Base-by-base conservation (phyloP, 164 flowering plant genomes). In the Aristolochia contorta region DNA sequence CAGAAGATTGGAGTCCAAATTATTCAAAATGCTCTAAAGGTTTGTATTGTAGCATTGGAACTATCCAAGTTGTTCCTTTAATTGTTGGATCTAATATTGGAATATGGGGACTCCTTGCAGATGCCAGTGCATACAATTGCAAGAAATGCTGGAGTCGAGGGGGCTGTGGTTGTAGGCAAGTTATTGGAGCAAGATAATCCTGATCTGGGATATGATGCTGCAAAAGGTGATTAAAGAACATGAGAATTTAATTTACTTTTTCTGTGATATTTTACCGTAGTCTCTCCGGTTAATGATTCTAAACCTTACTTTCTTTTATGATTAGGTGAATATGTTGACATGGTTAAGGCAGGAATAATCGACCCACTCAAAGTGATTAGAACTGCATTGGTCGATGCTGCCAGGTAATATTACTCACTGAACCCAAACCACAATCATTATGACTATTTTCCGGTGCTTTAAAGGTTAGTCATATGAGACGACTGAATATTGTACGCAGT, bases 1-100 rank as follows among this genome's bases (percentile, higher is more conserved):
- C 99, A 94, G 82, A 91, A 90, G 79, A 84, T 91, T 64, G 99
- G 99, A 60, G 97, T 94, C 50, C 97, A 94, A 65, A 87, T 94
- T 27, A 94, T 94, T 69, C 97, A 88, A 71, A 86, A 91, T 73
- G 97, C 99, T 47, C 75, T 94, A 5, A 88, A 87, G 97, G 99
- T 89, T 18, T 46, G 10, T 41, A 55, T n/a, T n/a, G 27, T 15
- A 20, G 55, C n/a, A 43, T 27, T 46, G 20, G 19, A 23, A 21
- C 41, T 25, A 1, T 15, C 23, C 47, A 19, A 19, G 12, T 59
- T 22, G 16, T 47, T 19, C 25, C 16, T 50, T 0, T 18, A 13
- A 30, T n/a, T 32, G 32, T 54, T 53, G 16, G 22, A 21, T 16
- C 43, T 37, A 51, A 25, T 62, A 7, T 21, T 62, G 50, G 47